Evolutionary conservation across 805 yeast genomes (phyloP).

Genomic region (Cyberlindnera galapagoensis): DNA sequence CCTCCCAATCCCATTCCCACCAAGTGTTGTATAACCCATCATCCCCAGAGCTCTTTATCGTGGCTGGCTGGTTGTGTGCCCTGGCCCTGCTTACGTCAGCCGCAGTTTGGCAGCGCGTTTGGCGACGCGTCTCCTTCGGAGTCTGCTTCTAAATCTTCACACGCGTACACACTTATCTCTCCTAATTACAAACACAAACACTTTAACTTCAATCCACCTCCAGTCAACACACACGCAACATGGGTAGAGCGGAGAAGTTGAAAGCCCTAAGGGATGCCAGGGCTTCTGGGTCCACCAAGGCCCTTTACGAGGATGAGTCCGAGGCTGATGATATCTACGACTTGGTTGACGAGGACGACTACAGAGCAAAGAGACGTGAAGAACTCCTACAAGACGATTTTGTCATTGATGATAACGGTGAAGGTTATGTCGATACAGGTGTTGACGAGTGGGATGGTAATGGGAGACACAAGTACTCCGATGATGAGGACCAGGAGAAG

Average conservation of each 20-base stretch:
- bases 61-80: too few species aligned
- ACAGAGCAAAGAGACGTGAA: conserved; percentile 67
- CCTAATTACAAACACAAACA: too few species aligned
- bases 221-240: conserved; percentile 8
- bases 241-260: conserved; percentile 41
- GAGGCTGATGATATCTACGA: conserved; percentile 66
- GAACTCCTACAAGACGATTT: conserved; percentile 86
- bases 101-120: too few species aligned
- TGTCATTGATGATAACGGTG: conserved; percentile 90
- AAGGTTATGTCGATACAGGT: conserved; percentile 92
- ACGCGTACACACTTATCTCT: too few species aligned
- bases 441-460: conserved; percentile 79
- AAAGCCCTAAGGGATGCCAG: conserved; percentile 61
- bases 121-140: not conserved
- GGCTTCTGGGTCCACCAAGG: conserved; percentile 38
- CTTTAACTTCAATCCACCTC: not conserved
- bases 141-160: not conserved
- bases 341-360: conserved; percentile 78
- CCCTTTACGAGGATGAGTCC: conserved; percentile 40
- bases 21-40: too few species aligned
- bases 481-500: conserved; percentile 41
- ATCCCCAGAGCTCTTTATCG: too few species aligned
- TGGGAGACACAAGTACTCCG: conserved; percentile 38
- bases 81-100: too few species aligned
- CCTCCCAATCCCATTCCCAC: too few species aligned